phyloP scores from a whole-genome alignment of 2,329 filamentous ascomycete species.

The Ceratocystis eucalypticola region DNA sequence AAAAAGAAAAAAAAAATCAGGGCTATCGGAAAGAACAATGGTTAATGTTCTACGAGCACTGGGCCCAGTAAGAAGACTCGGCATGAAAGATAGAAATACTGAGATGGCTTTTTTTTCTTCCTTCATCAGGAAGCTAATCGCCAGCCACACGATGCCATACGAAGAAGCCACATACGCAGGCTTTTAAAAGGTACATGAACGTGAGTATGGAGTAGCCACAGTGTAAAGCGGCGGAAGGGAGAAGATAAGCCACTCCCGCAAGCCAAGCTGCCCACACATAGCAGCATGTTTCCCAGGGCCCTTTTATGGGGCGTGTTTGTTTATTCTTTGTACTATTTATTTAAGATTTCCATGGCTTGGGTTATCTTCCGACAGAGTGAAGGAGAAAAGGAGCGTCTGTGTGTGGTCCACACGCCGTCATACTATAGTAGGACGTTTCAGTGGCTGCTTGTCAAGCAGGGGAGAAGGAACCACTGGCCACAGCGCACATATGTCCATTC shows the following conservation, averaged over 20 bases:
- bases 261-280: neutral
- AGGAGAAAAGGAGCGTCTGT: constrained; percentile 3
- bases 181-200: neutral
- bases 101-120: no score
- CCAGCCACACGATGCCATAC: no score
- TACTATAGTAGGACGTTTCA: constrained; percentile 4
- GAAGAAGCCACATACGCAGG: neutral
- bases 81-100: no score
- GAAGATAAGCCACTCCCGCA: neutral
- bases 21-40: neutral
- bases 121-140: no score
- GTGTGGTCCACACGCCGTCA: constrained; percentile 1
- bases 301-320: neutral
- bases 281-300: neutral
- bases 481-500: neutral
- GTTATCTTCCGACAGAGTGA: neutral
- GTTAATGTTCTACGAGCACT: no score
- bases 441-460: constrained; percentile 3
- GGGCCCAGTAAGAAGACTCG: neutral
- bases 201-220: neutral
- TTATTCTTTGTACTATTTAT: constrained; percentile 2
- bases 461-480: neutral
- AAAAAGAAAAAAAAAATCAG: neutral
- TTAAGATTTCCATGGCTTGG: neutral
- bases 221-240: neutral